A percentile compares a stretch with the other conserved stretches of the same genome.
Conservation (phyloP, 805 yeast genomes). For the Ogataea nonfermentans region DNA sequence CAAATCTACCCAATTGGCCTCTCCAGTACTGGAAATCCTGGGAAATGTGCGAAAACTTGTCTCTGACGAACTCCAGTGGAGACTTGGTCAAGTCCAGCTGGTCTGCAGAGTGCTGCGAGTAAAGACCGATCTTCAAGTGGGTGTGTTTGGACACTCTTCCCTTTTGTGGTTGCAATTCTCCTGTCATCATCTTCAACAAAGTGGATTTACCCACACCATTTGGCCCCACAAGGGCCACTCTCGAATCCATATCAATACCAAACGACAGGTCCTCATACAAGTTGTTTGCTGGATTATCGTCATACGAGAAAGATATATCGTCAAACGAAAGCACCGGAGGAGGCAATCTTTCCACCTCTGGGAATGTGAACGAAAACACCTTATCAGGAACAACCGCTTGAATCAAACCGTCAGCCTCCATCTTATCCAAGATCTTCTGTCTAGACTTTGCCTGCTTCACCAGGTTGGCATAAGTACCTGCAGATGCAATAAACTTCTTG, state of each 20-base stretch:
- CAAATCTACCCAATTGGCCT: constrained; percentile 95
- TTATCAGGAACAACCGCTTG: constrained; percentile 90
- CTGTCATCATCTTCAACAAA: constrained; percentile 93
- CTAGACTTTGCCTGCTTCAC: constrained; percentile 99
- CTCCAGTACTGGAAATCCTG: constrained; percentile 99
- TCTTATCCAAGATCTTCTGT: constrained; percentile 98
- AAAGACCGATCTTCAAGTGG: constrained; percentile 96
- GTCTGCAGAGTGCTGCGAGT: constrained; percentile 98
- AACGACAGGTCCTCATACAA: constrained; percentile 88
- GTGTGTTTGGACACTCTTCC: constrained; percentile 98
- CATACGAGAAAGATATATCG: constrained; percentile 89
- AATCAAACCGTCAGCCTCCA: constrained; percentile 98
- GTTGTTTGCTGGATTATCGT: constrained; percentile 78
- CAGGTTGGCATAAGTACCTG: constrained; percentile 99
- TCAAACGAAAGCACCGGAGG: constrained; percentile 98
- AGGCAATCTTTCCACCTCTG: constrained; percentile 94
- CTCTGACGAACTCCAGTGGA: constrained; percentile 95
- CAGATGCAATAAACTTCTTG: constrained; percentile 98
- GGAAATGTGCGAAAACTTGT: constrained; percentile 82
- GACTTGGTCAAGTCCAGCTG: constrained; percentile 94
- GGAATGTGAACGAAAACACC: constrained; percentile 91
- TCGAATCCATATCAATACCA: constrained; percentile 99
- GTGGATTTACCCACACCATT: constrained; percentile 99
- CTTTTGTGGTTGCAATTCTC: constrained; percentile 80
- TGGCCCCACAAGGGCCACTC: constrained; percentile 97